phyloP scores from a whole-genome alignment of 768 basidiomycete genomes.

The Dentipellis sp. region DNA sequence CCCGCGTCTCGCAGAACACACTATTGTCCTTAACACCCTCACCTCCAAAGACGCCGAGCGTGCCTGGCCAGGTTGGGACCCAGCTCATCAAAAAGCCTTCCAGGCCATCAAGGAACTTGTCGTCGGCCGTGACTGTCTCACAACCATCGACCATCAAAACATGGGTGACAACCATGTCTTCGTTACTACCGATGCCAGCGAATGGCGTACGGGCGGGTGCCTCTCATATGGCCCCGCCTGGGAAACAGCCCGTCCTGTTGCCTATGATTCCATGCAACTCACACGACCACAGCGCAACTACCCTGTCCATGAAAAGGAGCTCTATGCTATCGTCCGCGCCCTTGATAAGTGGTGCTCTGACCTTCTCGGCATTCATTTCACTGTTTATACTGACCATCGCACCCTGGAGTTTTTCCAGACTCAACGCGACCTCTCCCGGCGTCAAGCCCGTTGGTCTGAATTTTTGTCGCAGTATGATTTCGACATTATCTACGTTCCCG shows the following conservation, averaged over 20 bases:
- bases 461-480: background rate
- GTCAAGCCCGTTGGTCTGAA: background rate
- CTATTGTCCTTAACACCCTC: background rate
- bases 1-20: background rate
- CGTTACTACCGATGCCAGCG: background rate
- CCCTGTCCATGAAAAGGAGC: background rate
- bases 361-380: background rate
- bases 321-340: background rate
- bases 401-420: background rate
- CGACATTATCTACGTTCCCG: background rate
- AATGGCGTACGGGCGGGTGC: background rate
- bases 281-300: background rate
- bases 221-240: too few relatives aligned
- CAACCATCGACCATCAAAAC: background rate
- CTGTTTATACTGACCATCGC: background rate
- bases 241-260: background rate
- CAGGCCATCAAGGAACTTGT: conserved; percentile 3
- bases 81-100: background rate
- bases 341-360: background rate
- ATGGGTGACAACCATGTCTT: background rate
- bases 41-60: background rate
- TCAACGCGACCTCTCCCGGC: background rate
- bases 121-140: background rate
- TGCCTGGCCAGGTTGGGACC: background rate
- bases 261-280: background rate